Percentiles rank a stretch among this genome's conserved stretches.
phyloP scores from a whole-genome alignment of 2,329 filamentous ascomycete genomes.

The Fusarium illudens region DNA sequence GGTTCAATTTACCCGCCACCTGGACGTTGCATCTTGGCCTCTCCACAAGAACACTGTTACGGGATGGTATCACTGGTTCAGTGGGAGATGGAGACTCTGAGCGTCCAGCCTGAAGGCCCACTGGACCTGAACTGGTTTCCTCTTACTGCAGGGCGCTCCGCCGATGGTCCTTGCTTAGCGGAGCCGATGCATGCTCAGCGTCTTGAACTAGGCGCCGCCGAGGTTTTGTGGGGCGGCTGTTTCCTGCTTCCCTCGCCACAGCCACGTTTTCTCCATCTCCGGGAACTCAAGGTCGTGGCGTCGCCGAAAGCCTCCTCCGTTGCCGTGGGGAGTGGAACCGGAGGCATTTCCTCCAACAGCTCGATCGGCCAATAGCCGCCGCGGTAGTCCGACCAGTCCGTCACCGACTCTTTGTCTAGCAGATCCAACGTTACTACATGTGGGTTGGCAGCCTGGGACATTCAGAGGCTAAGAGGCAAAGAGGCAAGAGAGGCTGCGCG shows the following conservation, averaged over 20 bases:
- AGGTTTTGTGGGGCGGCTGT: slow-evolving; percentile 7
- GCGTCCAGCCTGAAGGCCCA: not conserved
- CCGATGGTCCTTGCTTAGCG: slow-evolving; percentile 3
- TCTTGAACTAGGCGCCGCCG: slow-evolving; percentile 25
- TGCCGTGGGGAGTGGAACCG: slow-evolving; percentile 11
- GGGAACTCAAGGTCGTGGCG: slow-evolving; percentile 24
- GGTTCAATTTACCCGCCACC: slow-evolving; percentile 16
- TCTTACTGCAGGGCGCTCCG: slow-evolving; percentile 33
- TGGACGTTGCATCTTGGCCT: slow-evolving; percentile 13
- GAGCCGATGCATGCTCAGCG: slow-evolving; percentile 6
- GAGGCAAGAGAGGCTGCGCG: not conserved
- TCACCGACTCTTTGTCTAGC: slow-evolving; percentile 23
- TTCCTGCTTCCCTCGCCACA: slow-evolving; percentile 25
- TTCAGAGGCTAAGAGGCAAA: not conserved
- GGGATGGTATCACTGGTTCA: not conserved
- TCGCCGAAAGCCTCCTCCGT: slow-evolving; percentile 16
- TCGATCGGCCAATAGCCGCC: not conserved
- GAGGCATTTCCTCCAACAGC: slow-evolving; percentile 9
- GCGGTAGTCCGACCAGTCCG: not conserved
- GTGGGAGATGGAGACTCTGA: not conserved
- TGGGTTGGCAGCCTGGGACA: not conserved
- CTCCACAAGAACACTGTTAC: slow-evolving; percentile 3
- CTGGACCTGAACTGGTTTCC: slow-evolving; percentile 14
- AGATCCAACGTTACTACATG: not conserved
- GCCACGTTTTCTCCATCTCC: slow-evolving; percentile 36